phyloP scores from a whole-genome alignment of 208 protist species.

The Crithidia expoeki region DNA sequence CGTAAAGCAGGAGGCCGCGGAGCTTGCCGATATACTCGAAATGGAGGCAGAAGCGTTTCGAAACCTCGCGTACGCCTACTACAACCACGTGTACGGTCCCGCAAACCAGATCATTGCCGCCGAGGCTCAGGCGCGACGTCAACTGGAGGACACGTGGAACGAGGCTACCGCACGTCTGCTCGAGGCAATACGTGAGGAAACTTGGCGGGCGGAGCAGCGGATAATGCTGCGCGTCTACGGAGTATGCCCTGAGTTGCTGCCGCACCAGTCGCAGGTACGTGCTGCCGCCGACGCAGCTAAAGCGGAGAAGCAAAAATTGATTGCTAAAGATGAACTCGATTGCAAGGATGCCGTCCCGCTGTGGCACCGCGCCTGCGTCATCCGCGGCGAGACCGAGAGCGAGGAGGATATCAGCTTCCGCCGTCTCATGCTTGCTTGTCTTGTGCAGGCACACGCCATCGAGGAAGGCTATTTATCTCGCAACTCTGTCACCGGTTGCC shows the following conservation, averaged over 20 bases:
- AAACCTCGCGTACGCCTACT: slow-evolving; percentile 35
- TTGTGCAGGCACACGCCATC: slow-evolving; percentile 56
- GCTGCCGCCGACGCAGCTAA: slow-evolving; percentile 8
- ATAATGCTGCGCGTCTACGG: slow-evolving; percentile 46
- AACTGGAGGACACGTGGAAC: slow-evolving; percentile 48
- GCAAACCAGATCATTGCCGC: slow-evolving; percentile 30
- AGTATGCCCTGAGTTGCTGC: slow-evolving; percentile 33
- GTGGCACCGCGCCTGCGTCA: slow-evolving; percentile 55
- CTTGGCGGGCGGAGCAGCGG: slow-evolving; percentile 47
- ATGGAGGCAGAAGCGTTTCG: slow-evolving; percentile 37
- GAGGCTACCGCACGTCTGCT: slow-evolving; percentile 31
- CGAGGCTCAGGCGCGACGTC: slow-evolving; percentile 46
- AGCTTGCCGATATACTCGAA: slow-evolving; percentile 36
- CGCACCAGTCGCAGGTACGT: slow-evolving; percentile 22
- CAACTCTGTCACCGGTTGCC: slow-evolving; percentile 31
- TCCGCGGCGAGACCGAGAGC: slow-evolving; percentile 68
- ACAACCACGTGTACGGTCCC: slow-evolving; percentile 16
- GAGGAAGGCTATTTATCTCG: slow-evolving; percentile 29
- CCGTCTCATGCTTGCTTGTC: slow-evolving; percentile 49
- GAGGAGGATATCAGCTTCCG: slow-evolving; percentile 71
- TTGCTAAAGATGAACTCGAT: slow-evolving; percentile 18
- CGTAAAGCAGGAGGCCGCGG: slow-evolving; percentile 31
- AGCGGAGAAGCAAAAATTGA: neutral
- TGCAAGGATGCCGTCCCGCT: slow-evolving; percentile 60
- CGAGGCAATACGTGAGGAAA: slow-evolving; percentile 30